Base-by-base conservation (phyloP, 106 monocot genomes). In the Ottelia alismoides region DNA sequence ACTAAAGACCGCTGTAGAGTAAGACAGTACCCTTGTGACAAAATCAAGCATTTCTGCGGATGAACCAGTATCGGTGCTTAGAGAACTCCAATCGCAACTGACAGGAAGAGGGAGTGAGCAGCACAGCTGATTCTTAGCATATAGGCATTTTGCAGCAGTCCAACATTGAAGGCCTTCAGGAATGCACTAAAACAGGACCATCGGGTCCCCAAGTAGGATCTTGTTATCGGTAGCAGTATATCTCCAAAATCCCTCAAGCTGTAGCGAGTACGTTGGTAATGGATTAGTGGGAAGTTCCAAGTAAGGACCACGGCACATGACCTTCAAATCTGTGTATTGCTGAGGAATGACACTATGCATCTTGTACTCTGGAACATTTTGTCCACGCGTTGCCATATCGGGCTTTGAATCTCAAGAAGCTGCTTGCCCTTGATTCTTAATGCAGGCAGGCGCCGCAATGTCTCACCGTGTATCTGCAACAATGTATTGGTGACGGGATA, bases 381-480 rank as follows among this genome's bases (percentile, higher is more conserved):
- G 53, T 70, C 70, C 29, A 70, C 45, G n/a, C 55, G 47, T 12
- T 35, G 28, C 70, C 70, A 70, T 23, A 70, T 52, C 21, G 27
- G 21, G 27, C 29, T 63, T 21, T 70, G 70, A 45, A 49, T 17
- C 14, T 55, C 46, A 22, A 62, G 22, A 19, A 70, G 40, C 23
- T 62, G 25, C 62, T 62, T 63, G 24, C 48, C 61, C 24, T 70
- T 70, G 28, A 21, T 30, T 47, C 62, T 61, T 20, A 70, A 27
- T 20, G 20, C 35, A 26, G 55, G 31, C 20, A 52, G 61, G 1
- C 62, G 12, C 28, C 70, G 54, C 25, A 70, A 31, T 5, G 70
- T 47, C 23, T 70, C 70, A 24, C 70, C 70, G 27, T 70, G 70
- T 46, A 70, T 70, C 70, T 69, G 69, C 14, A 68, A 51, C 45